Base-by-base conservation (phyloP, 1,284 basidiomycete species). In the Afroboletus lepidellus region DNA sequence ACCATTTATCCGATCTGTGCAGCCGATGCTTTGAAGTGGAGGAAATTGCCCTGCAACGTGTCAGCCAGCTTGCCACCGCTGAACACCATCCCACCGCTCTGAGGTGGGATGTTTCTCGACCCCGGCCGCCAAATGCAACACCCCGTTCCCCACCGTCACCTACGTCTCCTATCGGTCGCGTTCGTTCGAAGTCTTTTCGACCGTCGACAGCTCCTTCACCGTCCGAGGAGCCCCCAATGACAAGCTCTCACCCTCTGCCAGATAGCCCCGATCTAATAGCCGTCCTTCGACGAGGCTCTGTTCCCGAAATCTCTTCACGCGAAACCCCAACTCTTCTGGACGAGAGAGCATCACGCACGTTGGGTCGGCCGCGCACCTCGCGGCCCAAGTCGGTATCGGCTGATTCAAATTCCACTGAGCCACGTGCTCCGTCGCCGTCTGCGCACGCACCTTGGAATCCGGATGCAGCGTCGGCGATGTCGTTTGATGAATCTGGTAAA, bases 321-420 rank as follows among this genome's bases (percentile, higher is more conserved):
- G 44, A 53, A 34, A 43, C 48, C 21, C 24, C 43, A 9, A 36
- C 42, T 9, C 58, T 50, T 48, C 39, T 41, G 13, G 69, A 63
- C 24, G 67, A 64, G 42, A 60, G 48, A 41, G 30, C 13, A 13
- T 38, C 53, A 32, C 60, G 53, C 38, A 52, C 57, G 9, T 48
- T 41, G 30, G 48, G 47, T 34, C 60, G 62, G 11, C 48, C 62
- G 12, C 65, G 60, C 23, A 54, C 58, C 56, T 33, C 69, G 50
- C 65, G 69, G 16, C 62, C 66, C 27, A 70, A 71, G 49, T 66
- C 65, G n/a, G 54, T 71, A 48, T 66, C 65, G 11, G 46, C 65
- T 2, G 65, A 66, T 36, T 70, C 69, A 15, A 43, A 70, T 11
- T 66, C 65, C 41, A 25, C 39, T 15, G 62, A 59, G 38, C 27